Evolutionary conservation across 1,284 basidiomycete species (phyloP).

Genomic region (Naganishia sp.): DNA sequence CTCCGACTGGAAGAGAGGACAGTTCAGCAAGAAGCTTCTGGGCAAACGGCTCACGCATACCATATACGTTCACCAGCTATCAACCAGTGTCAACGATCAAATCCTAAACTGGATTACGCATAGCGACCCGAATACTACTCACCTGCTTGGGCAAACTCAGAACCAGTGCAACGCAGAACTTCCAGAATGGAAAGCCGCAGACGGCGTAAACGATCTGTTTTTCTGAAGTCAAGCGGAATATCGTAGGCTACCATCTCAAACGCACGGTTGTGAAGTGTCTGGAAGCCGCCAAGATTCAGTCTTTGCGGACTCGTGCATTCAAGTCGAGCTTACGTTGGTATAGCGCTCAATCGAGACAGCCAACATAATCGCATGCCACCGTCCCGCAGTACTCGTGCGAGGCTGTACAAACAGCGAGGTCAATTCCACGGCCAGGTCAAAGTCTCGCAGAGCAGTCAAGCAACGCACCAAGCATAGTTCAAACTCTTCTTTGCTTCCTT

Average conservation of each 20-base stretch:
- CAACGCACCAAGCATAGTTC: slow-evolving; percentile 50
- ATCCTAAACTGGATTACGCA: background rate
- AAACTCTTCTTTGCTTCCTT: slow-evolving; percentile 48
- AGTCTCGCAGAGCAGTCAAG: slow-evolving; percentile 31
- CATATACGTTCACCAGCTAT: slow-evolving; percentile 41
- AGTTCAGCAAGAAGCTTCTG: background rate
- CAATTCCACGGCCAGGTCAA: no score
- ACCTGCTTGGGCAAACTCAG: slow-evolving; percentile 52
- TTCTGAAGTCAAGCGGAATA: background rate
- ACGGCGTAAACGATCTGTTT: slow-evolving; percentile 42
- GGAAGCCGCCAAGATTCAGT: background rate
- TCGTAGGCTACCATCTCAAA: no score
- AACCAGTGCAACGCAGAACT: slow-evolving; percentile 47
- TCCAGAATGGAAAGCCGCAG: slow-evolving; percentile 44
- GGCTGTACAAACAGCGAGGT: background rate
- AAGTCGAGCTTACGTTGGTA: slow-evolving; percentile 40
- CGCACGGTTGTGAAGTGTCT: slow-evolving; percentile 17
- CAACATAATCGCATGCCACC: slow-evolving; percentile 51
- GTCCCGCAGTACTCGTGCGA: slow-evolving; percentile 37
- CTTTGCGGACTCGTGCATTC: no score
- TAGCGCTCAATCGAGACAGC: slow-evolving; percentile 45
- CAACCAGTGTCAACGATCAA: background rate
- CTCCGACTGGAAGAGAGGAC: slow-evolving; percentile 9
- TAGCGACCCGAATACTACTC: background rate
- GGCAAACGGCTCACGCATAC: background rate